Base-by-base conservation (phyloP, 768 basidiomycete genomes). In the Butyriboletus loyo region DNA sequence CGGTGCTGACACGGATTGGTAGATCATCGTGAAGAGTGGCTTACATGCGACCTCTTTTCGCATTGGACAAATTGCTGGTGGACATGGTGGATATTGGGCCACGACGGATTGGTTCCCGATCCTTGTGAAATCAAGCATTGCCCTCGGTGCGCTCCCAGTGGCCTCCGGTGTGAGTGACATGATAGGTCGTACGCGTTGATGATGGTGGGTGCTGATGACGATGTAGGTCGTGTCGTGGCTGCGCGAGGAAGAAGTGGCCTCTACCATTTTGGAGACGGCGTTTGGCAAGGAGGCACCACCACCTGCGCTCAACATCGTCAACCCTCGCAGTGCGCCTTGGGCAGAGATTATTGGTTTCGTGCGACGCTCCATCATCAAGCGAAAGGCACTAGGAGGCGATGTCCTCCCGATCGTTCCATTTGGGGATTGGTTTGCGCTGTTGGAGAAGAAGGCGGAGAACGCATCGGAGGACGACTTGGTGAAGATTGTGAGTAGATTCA, bases 71-170 rank as follows among this genome's bases (percentile, higher is more conserved):
- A 62, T 80, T 7, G 66, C 65, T 25, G 78, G 78, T 15, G 75
- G 75, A 22, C 53, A 50, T 0, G 61, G 61, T 1, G 78, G 78
- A 19, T 70, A 71, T 0, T 80, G 79, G 78, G 70, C 69, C 4
- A 65, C 69, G 4, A 71, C 64, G 0, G 77, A 80, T 42, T 81
- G 79, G 80, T 57, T 80, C 27, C 77, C 79, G 15, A 67, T 72
- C 34, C 60, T 80, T 4, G 66, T 75, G 14, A 66, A 73, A 47
- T 68, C 71, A 0, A 69, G 70, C 41, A n/a, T 67, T 11, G 49
- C 55, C 5, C 57, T 66, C 9, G 67, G 66, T 43, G 56, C 52
- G 15, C 49, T 74, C 6, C 70, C 72, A 7, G 49, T 54, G n/a
- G 61, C 66, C 1, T 48, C 57, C 1, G 69, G 71, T 19, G 78